Conservation (phyloP, 345 rosid genomes). For the Populus davidiana region DNA sequence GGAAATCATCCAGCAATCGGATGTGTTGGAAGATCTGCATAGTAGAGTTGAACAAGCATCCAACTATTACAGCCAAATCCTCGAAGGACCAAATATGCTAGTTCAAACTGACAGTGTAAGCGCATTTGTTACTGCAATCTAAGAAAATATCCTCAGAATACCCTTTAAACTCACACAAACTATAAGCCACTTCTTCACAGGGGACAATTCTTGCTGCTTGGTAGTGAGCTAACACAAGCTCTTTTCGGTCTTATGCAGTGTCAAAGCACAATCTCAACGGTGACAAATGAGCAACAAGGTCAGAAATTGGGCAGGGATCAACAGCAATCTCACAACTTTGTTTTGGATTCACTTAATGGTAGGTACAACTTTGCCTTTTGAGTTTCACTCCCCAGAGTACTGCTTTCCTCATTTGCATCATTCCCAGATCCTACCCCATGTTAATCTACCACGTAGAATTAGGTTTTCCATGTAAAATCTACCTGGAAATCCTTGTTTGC, state of each 20-base stretch:
- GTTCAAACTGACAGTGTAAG: conserved; percentile 48
- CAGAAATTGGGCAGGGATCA: conserved; percentile 19
- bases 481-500: neutral
- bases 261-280: conserved; percentile 20
- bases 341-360: conserved; percentile 26
- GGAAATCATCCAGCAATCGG: conserved; percentile 25
- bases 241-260: conserved; percentile 30
- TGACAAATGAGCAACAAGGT: conserved; percentile 31
- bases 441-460: neutral
- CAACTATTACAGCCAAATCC: conserved; percentile 18
- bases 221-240: conserved; percentile 4
- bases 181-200: neutral
- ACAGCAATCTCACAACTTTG: conserved; percentile 10
- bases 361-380: conserved; percentile 9
- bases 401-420: neutral
- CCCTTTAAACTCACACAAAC: neutral
- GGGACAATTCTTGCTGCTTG: neutral
- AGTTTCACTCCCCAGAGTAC: neutral
- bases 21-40: conserved; percentile 21
- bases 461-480: neutral
- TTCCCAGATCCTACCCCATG: neutral
- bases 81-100: conserved; percentile 29
- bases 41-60: conserved; percentile 37
- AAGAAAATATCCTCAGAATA: neutral
- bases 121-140: conserved; percentile 7